Evolutionary conservation across 2,329 filamentous ascomycete genomes (phyloP), one percentile per base, ranked within the genome.

Genomic region (Epichloe sp.): DNA sequence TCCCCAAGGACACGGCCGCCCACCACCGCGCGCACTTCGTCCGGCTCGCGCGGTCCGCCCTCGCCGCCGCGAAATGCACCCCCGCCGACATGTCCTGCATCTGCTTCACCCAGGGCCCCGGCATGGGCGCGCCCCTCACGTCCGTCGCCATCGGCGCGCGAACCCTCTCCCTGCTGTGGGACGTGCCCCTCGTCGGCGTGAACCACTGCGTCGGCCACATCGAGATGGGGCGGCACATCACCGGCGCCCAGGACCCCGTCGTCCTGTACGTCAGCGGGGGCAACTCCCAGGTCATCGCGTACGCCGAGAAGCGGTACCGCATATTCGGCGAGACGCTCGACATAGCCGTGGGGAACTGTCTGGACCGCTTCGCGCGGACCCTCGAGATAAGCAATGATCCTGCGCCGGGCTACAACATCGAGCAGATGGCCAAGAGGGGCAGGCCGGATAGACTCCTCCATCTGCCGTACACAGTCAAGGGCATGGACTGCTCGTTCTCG

Each of bases 181-280:
- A 74, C 49, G 88, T 88, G 68, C 82, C 86, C n/a, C 74, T 98
- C 38, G 84, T 98, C 3, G 91, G 89, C 23, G 93, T 98, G 26
- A 98, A 98, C 70, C 93, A 98, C 70, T 98, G 93, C 68, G 87
- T 98, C 46, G 93, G 93, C 43, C 93, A 98, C 69, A 97, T 98
- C 62, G 93, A 98, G 72, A 98, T 98, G 93, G 93, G 93, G 35
- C 79, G 93, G 48, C 79, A 86, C 53, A 95, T 98, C 64, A 97
- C 93, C 4, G 86, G 88, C 53, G 89, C 93, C 15, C 72, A 79
- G 23, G 91, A 98, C 69, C 93, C 93, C 0, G 90, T 97, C 37
- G 93, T 98, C 46, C 75, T 98, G 40, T 98, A 98, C 68, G 93
- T 97, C 41, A 88, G 82, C 21, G 93, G 93, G 54, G 55, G 93